Evolutionary conservation across 2,329 filamentous ascomycete species (phyloP).

Genomic region (Chrysosporium queenslandicum): DNA sequence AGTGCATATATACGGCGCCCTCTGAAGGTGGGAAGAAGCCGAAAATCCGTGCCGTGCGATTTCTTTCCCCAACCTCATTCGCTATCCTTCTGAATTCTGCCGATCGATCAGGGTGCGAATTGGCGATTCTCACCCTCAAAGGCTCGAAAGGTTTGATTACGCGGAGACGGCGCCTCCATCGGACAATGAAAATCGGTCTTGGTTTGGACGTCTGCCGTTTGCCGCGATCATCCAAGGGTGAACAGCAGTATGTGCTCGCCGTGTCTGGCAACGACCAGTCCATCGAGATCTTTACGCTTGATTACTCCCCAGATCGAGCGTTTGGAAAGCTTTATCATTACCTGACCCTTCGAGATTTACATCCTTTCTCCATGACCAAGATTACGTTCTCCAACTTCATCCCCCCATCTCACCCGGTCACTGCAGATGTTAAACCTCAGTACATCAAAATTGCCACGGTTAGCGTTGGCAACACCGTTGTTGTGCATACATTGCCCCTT

Average conservation of each 20-base stretch:
- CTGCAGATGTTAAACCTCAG: slow-evolving; percentile 42
- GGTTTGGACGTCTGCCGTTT: slow-evolving; percentile 68
- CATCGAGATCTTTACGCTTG: slow-evolving; percentile 66
- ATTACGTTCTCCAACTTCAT: slow-evolving; percentile 43
- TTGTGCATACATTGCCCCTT: slow-evolving; percentile 70
- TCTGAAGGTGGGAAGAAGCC: slow-evolving; percentile 31
- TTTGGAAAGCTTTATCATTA: slow-evolving; percentile 43
- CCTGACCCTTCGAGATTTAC: slow-evolving; percentile 46
- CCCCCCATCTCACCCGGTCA: slow-evolving; percentile 42
- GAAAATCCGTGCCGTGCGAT: slow-evolving; percentile 49
- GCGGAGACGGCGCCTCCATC: slow-evolving; percentile 52
- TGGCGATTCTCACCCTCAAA: slow-evolving; percentile 40
- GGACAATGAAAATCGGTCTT: slow-evolving; percentile 61
- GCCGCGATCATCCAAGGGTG: slow-evolving; percentile 47
- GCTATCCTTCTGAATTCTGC: slow-evolving; percentile 49
- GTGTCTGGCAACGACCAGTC: slow-evolving; percentile 71
- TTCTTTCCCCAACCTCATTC: slow-evolving; percentile 45
- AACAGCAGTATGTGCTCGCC: slow-evolving; percentile 69
- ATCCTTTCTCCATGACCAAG: slow-evolving; percentile 51
- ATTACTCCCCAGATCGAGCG: slow-evolving; percentile 45
- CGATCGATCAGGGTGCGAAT: slow-evolving; percentile 45
- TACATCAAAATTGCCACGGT: slow-evolving; percentile 71
- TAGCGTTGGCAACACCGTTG: slow-evolving; percentile 67
- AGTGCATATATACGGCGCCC: slow-evolving; percentile 17
- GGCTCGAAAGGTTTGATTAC: slow-evolving; percentile 37